Evolutionary conservation across 2,329 filamentous ascomycete genomes (phyloP).

Genomic region (Phyllosticta ampelicida): DNA sequence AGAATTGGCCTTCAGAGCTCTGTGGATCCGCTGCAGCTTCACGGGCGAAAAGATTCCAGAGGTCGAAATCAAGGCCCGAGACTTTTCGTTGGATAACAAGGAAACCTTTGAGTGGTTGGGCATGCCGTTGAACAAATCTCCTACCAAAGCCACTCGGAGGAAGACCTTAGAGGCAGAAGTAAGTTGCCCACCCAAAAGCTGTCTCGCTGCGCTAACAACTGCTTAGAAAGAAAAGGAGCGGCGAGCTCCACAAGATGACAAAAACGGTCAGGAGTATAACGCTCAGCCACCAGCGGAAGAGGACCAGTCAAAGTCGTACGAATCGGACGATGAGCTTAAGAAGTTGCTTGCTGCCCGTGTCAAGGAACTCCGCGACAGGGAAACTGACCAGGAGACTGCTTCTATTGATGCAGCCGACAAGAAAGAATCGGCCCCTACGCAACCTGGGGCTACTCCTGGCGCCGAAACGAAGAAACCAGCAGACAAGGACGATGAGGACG

Average conservation of each 20-base stretch:
- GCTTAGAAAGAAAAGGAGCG: neutral
- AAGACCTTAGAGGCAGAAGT: neutral
- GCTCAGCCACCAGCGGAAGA: neutral
- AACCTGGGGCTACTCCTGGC: neutral
- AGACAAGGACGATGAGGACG: neutral
- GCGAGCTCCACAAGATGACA: neutral
- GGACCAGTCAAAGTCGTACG: neutral
- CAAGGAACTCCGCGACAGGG: neutral
- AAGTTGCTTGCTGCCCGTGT: neutral
- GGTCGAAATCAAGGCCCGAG: constrained; percentile 19
- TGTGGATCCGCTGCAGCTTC: constrained; percentile 46
- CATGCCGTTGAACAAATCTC: constrained; percentile 1
- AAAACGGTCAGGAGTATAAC: neutral
- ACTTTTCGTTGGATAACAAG: constrained; percentile 16
- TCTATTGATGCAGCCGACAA: neutral
- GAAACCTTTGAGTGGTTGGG: constrained; percentile 12
- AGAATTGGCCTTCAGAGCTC: constrained; percentile 68
- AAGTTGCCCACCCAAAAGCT: neutral
- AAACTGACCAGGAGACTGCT: neutral
- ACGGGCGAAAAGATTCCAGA: constrained; percentile 13
- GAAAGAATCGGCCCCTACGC: neutral
- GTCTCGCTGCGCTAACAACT: neutral
- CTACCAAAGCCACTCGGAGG: neutral
- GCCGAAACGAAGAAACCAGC: neutral
- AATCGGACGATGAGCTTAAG: neutral